Conservation (phyloP, 2,329 filamentous ascomycete genomes). For the Epichloe coenophiala region DNA sequence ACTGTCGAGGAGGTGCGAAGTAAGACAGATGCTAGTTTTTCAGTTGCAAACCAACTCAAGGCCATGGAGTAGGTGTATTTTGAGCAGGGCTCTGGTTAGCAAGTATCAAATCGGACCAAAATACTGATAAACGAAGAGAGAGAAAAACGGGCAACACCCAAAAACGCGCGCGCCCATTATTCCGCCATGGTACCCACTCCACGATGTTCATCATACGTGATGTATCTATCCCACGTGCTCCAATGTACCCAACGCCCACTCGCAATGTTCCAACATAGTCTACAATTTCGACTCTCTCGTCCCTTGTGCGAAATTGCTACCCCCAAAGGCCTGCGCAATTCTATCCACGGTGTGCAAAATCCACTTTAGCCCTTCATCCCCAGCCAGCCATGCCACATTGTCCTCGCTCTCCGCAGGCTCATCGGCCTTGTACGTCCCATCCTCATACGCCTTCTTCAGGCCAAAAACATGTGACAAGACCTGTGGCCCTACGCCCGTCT, state of each 20-base stretch:
- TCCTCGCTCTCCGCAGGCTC: conserved; percentile 20
- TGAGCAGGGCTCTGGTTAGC: no score
- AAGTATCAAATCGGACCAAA: no score
- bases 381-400: conserved; percentile 25
- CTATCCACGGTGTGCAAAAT: conserved; percentile 29
- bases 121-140: no score
- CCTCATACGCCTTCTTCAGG: conserved; percentile 59
- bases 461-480: conserved; percentile 73
- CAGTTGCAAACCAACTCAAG: conserved; percentile 43
- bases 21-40: conserved; percentile 59
- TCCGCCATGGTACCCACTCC: no score
- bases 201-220: neutral
- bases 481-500: conserved; percentile 73
- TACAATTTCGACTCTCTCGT: conserved; percentile 6
- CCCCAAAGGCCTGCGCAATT: conserved; percentile 34
- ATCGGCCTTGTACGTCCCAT: conserved; percentile 38
- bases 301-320: conserved; percentile 22
- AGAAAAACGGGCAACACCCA: no score
- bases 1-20: conserved; percentile 52
- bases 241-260: no score
- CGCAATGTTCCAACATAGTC: neutral
- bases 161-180: no score
- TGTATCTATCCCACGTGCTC: neutral
- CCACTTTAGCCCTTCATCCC: conserved; percentile 34
- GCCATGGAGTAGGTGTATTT: conserved; percentile 24